A percentile compares a stretch with the other conserved stretches of the same genome.
phyloP scores from a whole-genome alignment of 2,329 filamentous ascomycete species.

The Exserohilum turcica region DNA sequence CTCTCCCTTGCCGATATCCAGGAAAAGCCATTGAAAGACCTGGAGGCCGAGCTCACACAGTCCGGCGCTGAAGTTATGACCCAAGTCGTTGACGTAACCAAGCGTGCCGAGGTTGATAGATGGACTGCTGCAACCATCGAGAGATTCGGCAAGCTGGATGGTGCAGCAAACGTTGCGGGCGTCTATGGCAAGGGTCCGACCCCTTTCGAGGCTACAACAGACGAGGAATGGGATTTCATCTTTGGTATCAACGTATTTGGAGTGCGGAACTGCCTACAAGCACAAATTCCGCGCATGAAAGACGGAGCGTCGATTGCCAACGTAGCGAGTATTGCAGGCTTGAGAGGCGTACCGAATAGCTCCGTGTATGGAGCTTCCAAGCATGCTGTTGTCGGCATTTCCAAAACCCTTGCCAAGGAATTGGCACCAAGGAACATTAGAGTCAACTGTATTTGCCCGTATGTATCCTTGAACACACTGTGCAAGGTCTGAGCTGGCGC shows the following conservation, averaged over 20 bases:
- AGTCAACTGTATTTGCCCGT: slow-evolving; percentile 46
- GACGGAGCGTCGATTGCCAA: slow-evolving; percentile 49
- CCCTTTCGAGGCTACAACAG: slow-evolving; percentile 37
- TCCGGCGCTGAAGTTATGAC: slow-evolving; percentile 36
- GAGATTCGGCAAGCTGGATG: slow-evolving; percentile 55
- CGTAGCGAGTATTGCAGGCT: slow-evolving; percentile 59
- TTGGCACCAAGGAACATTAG: slow-evolving; percentile 43
- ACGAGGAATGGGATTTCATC: slow-evolving; percentile 49
- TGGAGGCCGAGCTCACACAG: slow-evolving; percentile 26
- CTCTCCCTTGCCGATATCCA: slow-evolving; percentile 42
- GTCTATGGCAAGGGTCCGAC: slow-evolving; percentile 41
- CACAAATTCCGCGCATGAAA: slow-evolving; percentile 50
- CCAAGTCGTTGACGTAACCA: slow-evolving; percentile 57
- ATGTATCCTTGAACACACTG: slow-evolving; percentile 15
- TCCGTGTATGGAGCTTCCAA: slow-evolving; percentile 48
- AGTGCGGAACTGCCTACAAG: slow-evolving; percentile 47
- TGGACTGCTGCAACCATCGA: slow-evolving; percentile 57
- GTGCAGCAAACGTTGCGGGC: slow-evolving; percentile 54
- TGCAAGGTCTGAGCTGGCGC: not conserved
- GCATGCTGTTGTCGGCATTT: slow-evolving; percentile 50
- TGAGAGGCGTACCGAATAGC: slow-evolving; percentile 49
- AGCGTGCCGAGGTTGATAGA: slow-evolving; percentile 54
- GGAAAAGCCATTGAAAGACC: slow-evolving; percentile 29
- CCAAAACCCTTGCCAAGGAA: slow-evolving; percentile 49
- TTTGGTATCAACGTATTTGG: slow-evolving; percentile 48